A percentile compares a stretch with the other conserved stretches of the same genome.
phyloP scores from a whole-genome alignment of 768 basidiomycete species.

The Leccinum broughii region DNA sequence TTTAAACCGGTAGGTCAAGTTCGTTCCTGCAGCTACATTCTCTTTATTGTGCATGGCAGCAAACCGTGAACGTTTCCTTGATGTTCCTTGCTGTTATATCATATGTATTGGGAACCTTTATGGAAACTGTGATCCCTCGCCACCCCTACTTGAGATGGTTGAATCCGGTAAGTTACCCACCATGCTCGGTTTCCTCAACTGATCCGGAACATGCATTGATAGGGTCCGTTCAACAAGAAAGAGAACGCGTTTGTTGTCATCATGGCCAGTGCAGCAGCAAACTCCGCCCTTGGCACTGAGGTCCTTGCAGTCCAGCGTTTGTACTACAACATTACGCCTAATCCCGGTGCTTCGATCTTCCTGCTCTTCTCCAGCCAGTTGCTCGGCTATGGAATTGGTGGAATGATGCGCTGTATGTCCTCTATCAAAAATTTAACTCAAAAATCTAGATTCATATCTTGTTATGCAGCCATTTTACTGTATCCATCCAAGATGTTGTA shows the following conservation, averaged over 20 bases:
- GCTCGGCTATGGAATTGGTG: constrained; percentile 55
- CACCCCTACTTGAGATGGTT: constrained; percentile 46
- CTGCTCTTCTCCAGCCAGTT: constrained; percentile 38
- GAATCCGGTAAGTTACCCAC: constrained; percentile 42
- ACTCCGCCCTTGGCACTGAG: constrained; percentile 54
- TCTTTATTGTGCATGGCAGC: constrained; percentile 30
- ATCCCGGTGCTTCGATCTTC: constrained; percentile 48
- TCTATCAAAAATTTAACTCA: neutral
- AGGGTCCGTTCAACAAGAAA: constrained; percentile 62
- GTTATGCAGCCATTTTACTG: constrained; percentile 28
- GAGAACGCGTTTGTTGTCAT: constrained; percentile 59
- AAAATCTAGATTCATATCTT: neutral
- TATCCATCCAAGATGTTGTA: constrained; percentile 49
- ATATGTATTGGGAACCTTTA: constrained; percentile 47
- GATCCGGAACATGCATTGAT: constrained; percentile 2
- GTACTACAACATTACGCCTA: constrained; percentile 54
- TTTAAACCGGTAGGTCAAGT: constrained; percentile 49
- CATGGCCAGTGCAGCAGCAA: constrained; percentile 57
- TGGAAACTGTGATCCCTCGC: constrained; percentile 49
- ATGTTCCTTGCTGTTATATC: constrained; percentile 59
- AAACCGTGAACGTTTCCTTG: constrained; percentile 52
- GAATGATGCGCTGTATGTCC: constrained; percentile 47
- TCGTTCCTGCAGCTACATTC: constrained; percentile 1
- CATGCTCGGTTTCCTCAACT: neutral
- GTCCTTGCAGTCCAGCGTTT: constrained; percentile 55